Conservation (phyloP, 345 rosid species). For the Hibiscus mutabilis region DNA sequence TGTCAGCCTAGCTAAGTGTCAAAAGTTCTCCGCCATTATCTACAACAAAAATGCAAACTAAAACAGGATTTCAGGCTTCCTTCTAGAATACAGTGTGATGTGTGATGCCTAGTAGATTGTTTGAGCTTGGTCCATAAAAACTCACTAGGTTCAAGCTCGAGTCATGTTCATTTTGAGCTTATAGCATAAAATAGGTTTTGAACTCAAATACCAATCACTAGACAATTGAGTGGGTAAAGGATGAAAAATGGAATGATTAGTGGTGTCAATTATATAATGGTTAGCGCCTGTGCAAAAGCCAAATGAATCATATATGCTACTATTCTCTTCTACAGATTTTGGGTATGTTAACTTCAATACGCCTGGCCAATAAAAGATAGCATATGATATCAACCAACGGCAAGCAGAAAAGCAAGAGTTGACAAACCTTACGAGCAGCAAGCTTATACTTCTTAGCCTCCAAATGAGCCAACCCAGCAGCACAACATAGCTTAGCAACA, state of each 20-base stretch:
- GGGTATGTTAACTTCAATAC: too few relatives aligned
- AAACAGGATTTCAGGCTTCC: background rate
- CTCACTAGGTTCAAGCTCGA: background rate
- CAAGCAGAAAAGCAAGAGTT: background rate
- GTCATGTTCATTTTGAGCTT: background rate
- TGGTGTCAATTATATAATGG: background rate
- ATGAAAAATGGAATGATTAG: background rate
- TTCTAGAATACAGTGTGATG: background rate
- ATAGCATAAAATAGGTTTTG: background rate
- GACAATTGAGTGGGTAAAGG: background rate
- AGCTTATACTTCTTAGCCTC: conserved; percentile 85
- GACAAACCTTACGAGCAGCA: conserved; percentile 92
- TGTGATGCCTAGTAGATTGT: background rate
- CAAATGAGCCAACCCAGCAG: conserved; percentile 90
- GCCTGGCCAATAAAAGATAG: background rate
- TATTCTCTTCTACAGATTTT: background rate
- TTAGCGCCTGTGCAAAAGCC: background rate
- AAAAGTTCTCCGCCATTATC: background rate
- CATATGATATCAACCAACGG: background rate
- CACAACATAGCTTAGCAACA: conserved; percentile 73
- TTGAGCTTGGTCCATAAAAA: background rate
- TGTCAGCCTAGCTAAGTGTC: background rate
- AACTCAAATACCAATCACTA: background rate
- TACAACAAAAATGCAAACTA: background rate
- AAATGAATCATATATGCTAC: background rate